Percentiles rank a stretch among this genome's conserved stretches.
Evolutionary conservation across 306 rosid genomes (phyloP).

Genomic region (Dryas drummondii): DNA sequence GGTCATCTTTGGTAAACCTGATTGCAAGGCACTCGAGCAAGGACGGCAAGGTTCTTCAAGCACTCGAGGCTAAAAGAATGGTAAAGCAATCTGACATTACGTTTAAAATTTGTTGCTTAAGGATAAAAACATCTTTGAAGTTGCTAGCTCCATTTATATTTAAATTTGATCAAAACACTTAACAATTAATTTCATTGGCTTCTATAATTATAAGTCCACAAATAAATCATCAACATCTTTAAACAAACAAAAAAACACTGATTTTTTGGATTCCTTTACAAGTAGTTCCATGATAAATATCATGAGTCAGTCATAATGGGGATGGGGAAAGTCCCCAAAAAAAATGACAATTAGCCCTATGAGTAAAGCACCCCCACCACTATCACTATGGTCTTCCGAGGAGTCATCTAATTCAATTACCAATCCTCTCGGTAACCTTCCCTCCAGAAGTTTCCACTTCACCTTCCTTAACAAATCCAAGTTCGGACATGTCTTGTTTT

Average conservation of each 20-base stretch:
- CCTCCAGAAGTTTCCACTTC: slow-evolving; percentile 27
- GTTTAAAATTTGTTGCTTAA: background rate
- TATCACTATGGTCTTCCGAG: background rate
- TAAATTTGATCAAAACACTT: too few species aligned
- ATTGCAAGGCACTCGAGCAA: too few species aligned
- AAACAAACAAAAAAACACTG: too few species aligned
- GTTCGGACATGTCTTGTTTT: slow-evolving; percentile 89
- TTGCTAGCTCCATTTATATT: background rate
- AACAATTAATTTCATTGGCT: background rate
- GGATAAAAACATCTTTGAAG: background rate
- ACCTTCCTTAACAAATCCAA: slow-evolving; percentile 58
- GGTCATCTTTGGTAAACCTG: too few species aligned
- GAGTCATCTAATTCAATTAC: slow-evolving; percentile 22
- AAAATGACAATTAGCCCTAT: background rate
- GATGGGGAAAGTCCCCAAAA: background rate
- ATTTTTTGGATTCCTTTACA: background rate
- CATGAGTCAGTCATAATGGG: background rate
- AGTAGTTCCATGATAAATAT: background rate
- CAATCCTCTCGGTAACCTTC: slow-evolving; percentile 33
- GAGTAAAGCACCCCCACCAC: background rate
- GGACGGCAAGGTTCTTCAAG: too few species aligned
- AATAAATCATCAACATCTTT: background rate
- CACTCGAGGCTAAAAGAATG: too few species aligned
- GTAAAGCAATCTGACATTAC: background rate
- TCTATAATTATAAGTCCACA: background rate